phyloP scores from a whole-genome alignment of 768 basidiomycete species.

The Paxillus involutus region DNA sequence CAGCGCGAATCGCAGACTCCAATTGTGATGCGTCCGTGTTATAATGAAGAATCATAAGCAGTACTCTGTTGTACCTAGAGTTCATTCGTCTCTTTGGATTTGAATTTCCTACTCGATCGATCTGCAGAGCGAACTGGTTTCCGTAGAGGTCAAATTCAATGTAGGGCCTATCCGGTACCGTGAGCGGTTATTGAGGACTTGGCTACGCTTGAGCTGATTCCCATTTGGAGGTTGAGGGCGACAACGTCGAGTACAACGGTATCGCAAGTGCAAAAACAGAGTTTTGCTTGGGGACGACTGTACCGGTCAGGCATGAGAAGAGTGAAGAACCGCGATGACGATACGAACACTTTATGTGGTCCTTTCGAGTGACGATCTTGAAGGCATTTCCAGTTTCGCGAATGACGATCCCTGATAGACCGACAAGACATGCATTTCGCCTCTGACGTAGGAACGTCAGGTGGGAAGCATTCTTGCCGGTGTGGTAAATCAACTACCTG shows the following conservation, averaged over 20 bases:
- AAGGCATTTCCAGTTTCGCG: slow-evolving; percentile 90
- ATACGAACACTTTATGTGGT: slow-evolving; percentile 66
- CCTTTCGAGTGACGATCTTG: slow-evolving; percentile 69
- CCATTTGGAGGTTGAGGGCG: slow-evolving; percentile 29
- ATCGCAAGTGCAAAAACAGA: slow-evolving; percentile 75
- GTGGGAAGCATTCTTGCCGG: not conserved
- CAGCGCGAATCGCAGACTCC: too few species aligned
- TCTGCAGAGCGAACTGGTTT: slow-evolving; percentile 88
- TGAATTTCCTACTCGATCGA: slow-evolving; percentile 81
- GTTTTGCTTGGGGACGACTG: slow-evolving; percentile 78
- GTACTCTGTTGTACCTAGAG: slow-evolving; percentile 37
- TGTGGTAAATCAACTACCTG: slow-evolving; percentile 46
- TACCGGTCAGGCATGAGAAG: not conserved
- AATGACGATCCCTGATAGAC: slow-evolving; percentile 77
- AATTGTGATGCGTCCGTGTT: too few species aligned
- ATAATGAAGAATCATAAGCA: not conserved
- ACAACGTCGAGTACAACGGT: slow-evolving; percentile 62
- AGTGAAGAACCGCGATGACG: not conserved
- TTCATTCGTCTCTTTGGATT: slow-evolving; percentile 81
- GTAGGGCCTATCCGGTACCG: slow-evolving; percentile 62
- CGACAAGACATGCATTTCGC: slow-evolving; percentile 74
- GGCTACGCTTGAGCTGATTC: not conserved
- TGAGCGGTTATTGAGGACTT: slow-evolving; percentile 23
- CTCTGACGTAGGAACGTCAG: slow-evolving; percentile 49
- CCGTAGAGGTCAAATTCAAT: slow-evolving; percentile 81